Base-by-base conservation (phyloP, 352 stramenopile species). In the Phytophthora palmivora region DNA sequence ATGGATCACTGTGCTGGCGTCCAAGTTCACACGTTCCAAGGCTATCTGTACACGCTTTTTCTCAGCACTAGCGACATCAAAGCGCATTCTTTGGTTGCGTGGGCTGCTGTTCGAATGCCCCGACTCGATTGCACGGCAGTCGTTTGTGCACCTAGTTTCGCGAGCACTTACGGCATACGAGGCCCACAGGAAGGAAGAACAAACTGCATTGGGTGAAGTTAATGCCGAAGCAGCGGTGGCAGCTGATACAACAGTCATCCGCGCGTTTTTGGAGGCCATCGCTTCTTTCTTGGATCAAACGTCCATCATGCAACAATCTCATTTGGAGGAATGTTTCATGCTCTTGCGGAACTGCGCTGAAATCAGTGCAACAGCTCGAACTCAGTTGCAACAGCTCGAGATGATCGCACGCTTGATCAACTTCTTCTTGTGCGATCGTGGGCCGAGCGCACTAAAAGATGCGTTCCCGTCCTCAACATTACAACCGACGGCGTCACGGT, bases 321-420 rank as follows among this genome's bases (percentile, higher is more conserved):
- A 94, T 63, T 72, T 97, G 59, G 88, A 96, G 52, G 89, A 97
- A 41, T 93, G 81, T 45, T 95, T 95, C 58, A 88, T 92, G 76
- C 72, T 95, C 1, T 70, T 95, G 14, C 81, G 86, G 46, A 92
- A 95, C 56, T 82, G 82, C 41, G 87, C 84, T 21, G 80, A 91
- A 43, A 72, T 83, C 33, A 91, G 75, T 22, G n/a, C 48, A 12
- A 82, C 67, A 2, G 54, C 86, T 8, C 78, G 87, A 24, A 61
- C 75, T 42, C 58, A 74, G 33, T 62, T 96, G 38, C 74, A 87
- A 18, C 52, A 74, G 10, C 58, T 74, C 0, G 82, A 95, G 26
- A 91, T 96, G 83, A 74, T 93, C 59, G 83, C 84, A 38, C 82
- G 88, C 0, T 73, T 95, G 4, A 75, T 94, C 16, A 89, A 92